phyloP scores from a whole-genome alignment of 306 rosid species.

The Quercus variabilis region DNA sequence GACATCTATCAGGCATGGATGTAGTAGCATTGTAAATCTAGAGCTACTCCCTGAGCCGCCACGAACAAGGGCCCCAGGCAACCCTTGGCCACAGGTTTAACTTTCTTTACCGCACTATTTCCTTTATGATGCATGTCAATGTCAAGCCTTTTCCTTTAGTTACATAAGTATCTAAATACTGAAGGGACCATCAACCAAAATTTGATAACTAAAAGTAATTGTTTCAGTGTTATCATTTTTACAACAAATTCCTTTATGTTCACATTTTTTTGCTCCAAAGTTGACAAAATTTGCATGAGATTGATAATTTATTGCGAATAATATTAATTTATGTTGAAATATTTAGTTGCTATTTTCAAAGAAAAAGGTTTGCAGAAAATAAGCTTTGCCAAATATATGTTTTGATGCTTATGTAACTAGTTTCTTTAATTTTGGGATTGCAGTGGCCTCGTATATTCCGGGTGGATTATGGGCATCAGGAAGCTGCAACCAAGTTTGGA shows the following conservation, averaged over 20 bases:
- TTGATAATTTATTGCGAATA: neutral
- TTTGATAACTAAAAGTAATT: no score
- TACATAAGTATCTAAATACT: neutral
- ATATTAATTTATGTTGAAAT: neutral
- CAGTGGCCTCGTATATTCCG: conserved; percentile 99
- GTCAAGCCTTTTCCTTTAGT: neutral
- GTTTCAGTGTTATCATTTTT: neutral
- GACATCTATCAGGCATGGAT: conserved; percentile 93
- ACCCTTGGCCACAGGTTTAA: conserved; percentile 98
- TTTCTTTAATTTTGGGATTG: conserved; percentile 15
- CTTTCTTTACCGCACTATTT: neutral
- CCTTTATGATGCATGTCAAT: neutral
- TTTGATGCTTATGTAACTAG: neutral
- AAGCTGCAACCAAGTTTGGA: conserved; percentile 87
- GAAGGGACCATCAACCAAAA: no score
- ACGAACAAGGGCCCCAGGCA: conserved; percentile 80
- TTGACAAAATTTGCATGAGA: neutral
- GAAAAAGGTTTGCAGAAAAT: neutral
- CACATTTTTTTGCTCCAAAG: neutral
- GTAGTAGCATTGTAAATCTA: conserved; percentile 46
- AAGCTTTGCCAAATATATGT: neutral
- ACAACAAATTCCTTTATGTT: neutral
- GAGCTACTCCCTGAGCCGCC: conserved; percentile 94
- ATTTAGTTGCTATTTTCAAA: neutral
- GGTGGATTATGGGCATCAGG: conserved; percentile 95